Base-by-base conservation (phyloP, 768 basidiomycete species). In the Favolaschia claudopus region DNA sequence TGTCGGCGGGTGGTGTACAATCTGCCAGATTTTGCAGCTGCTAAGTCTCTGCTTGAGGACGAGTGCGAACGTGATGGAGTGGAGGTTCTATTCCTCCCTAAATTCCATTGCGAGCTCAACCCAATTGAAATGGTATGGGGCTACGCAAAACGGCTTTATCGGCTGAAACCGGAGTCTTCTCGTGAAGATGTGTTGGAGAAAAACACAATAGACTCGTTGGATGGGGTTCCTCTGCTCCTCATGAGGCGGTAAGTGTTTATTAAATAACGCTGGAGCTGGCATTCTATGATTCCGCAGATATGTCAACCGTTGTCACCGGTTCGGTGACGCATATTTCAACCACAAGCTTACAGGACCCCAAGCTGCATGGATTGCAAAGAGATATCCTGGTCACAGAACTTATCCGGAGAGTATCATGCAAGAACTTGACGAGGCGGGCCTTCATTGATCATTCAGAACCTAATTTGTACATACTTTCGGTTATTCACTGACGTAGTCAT, bases 61-160 rank as follows among this genome's bases (percentile, higher is more conserved):
- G 44, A 55, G 2, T 64, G 59, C 43, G 49, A 58, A 43, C 33
- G 25, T 12, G 42, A 59, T 8, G 72, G 45, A 64, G 69, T 49
- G 54, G 70, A 64, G 44, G 69, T 24, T 69, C n/a, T 51, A 5
- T 53, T 53, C 17, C 29, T 53, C 15, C 51, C 37, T 15, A 50
- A 50, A 20, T 38, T 54, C 15, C 52, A 54, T 19, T 54, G 52
- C 32, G 52, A 54, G 32, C 55, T 56, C 7, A 56, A 74, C 44
- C 69, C 68, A 31, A 73, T 73, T 33, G 69, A 73, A 45, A 60
- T 62, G 58, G 64, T 46, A 38, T 72, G 71, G 71, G 71, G 72
- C 3, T 50, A 47, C 27, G 55, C 63, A 25, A 72, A 72, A 48
- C 53, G 47, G n/a, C 7, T 56, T 14, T 71, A 72, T 57, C 60